These are phyloP conservation scores for Xylona heveae DNA, from an alignment of 495 filamentous ascomycete genomes.

Conservation along the genomic window DNA sequence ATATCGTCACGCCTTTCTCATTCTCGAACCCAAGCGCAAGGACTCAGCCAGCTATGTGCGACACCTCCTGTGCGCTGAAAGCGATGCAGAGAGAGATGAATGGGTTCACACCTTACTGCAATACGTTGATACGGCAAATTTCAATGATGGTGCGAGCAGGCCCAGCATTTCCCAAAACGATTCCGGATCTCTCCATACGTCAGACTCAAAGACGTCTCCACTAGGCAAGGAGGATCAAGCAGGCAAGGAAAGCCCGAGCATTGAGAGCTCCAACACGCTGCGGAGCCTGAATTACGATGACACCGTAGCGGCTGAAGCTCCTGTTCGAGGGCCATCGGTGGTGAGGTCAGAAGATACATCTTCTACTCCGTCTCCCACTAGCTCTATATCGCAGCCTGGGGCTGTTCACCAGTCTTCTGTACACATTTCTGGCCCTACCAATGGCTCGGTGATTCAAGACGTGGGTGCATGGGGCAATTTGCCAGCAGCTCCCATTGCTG, in stretches of 20 bases:
- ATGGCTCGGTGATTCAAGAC: slow-evolving; percentile 70
- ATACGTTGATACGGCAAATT: no score
- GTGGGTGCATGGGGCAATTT: slow-evolving; percentile 75
- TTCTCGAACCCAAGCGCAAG: slow-evolving; percentile 90
- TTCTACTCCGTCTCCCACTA: slow-evolving; percentile 20
- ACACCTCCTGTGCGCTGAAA: slow-evolving; percentile 90
- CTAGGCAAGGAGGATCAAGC: neutral
- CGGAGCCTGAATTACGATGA: slow-evolving; percentile 73
- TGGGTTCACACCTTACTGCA: slow-evolving; percentile 84
- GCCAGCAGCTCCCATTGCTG: slow-evolving; percentile 21
- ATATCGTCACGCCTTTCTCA: slow-evolving; percentile 88
- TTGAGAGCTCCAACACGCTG: slow-evolving; percentile 26
- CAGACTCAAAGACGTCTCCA: slow-evolving; percentile 13
- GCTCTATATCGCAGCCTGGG: slow-evolving; percentile 15
- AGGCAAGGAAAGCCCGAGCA: slow-evolving; percentile 11
- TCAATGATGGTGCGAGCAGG: no score
- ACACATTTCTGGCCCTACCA: slow-evolving; percentile 70
- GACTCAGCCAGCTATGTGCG: slow-evolving; percentile 79
- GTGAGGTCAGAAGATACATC: slow-evolving; percentile 17
- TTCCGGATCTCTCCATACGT: slow-evolving; percentile 14
- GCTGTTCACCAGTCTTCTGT: slow-evolving; percentile 23
- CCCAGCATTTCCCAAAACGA: slow-evolving; percentile 10
- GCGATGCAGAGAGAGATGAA: slow-evolving; percentile 72
- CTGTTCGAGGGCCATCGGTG: slow-evolving; percentile 27
- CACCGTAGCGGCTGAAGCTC: slow-evolving; percentile 51